phyloP scores from a whole-genome alignment of 208 protist species.

The Acanthamoeba lenticulata region DNA sequence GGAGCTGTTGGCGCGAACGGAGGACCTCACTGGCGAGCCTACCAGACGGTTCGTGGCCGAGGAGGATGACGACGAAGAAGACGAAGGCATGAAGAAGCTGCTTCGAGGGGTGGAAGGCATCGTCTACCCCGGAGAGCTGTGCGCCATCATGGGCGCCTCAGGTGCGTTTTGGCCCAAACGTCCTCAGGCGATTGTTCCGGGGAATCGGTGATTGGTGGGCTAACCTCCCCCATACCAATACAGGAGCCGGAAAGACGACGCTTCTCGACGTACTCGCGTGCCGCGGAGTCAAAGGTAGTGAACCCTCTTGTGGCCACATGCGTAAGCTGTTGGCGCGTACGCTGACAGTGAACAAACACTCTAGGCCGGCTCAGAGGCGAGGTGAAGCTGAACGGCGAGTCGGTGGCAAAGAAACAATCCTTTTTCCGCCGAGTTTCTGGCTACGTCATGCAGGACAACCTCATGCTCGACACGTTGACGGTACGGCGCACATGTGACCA shows the following conservation, averaged over 20 bases:
- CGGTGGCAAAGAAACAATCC: not conserved
- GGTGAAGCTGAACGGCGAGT: constrained; percentile 3
- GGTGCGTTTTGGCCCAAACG: too few species aligned
- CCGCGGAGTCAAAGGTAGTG: not conserved
- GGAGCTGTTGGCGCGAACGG: not conserved
- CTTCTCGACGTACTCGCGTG: constrained; percentile 1
- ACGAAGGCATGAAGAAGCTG: not conserved
- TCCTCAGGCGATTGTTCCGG: too few species aligned
- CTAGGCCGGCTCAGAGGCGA: not conserved
- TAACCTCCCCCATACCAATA: not conserved
- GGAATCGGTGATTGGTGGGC: too few species aligned
- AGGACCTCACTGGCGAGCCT: not conserved
- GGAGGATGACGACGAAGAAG: not conserved
- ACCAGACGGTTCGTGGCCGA: too few species aligned
- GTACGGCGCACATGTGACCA: too few species aligned
- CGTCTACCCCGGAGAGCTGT: constrained; percentile 28
- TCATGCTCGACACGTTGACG: not conserved
- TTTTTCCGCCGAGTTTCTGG: not conserved
- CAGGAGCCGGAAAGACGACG: constrained; percentile 65
- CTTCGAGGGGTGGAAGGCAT: not conserved
- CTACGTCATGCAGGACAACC: constrained; percentile 56
- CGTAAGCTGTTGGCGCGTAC: too few species aligned
- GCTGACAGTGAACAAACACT: too few species aligned
- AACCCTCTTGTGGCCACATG: too few species aligned
- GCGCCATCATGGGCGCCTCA: constrained; percentile 62